Evolutionary conservation across 176 grass and related monocot genomes (phyloP).

Genomic region (Elaeis guineensis): DNA sequence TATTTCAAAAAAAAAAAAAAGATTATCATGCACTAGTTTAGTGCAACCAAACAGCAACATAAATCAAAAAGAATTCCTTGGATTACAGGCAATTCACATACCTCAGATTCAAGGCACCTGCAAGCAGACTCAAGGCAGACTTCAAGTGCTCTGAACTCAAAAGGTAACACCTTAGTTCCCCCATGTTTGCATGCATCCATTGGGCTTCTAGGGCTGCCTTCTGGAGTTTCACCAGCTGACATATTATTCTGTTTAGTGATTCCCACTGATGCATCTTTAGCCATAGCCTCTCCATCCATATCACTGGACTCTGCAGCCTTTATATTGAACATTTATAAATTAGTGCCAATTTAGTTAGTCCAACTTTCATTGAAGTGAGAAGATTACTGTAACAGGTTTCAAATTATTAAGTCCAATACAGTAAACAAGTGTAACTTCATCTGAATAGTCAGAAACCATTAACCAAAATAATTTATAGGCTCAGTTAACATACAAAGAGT

Average conservation of each 20-base stretch:
- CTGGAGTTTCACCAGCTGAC: not conserved
- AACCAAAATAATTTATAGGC: too few species aligned
- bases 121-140: slow-evolving; percentile 94
- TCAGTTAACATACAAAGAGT: too few species aligned
- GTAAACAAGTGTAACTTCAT: too few species aligned
- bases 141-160: slow-evolving; percentile 91
- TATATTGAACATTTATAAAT: not conserved
- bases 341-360: too few species aligned
- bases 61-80: too few species aligned
- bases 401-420: too few species aligned
- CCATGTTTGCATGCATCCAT: slow-evolving; percentile 43
- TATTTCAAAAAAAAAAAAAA: too few species aligned
- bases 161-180: slow-evolving; percentile 65
- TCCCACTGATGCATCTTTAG: not conserved
- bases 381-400: too few species aligned
- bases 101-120: slow-evolving; percentile 88
- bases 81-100: slow-evolving; percentile 5
- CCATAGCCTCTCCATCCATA: slow-evolving; percentile 4
- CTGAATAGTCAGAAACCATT: too few species aligned
- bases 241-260: not conserved
- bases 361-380: too few species aligned
- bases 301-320: slow-evolving; percentile 8
- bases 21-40: too few species aligned
- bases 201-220: slow-evolving; percentile 12
- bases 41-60: too few species aligned